Base-by-base conservation (phyloP, 176 grass and related monocot species). In the Musa troglodytarum region DNA sequence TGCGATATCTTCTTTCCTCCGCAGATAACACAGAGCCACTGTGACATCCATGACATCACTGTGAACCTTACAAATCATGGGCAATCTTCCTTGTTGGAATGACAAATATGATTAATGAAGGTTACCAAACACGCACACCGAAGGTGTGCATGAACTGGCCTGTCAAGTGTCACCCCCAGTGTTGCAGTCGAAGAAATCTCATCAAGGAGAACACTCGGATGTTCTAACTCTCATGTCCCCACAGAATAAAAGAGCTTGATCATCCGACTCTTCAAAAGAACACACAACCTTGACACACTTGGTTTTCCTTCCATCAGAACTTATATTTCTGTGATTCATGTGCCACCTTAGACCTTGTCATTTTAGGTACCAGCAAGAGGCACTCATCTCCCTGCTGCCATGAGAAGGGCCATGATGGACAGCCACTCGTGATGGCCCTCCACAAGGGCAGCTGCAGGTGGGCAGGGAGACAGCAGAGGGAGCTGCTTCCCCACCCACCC, bases 301-400 rank as follows among this genome's bases (percentile, higher is more conserved):
- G 34, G 34, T 43, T 43, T 43, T 6, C 34, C 34, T 43, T n/a
- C 9, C n/a, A 8, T 22, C 61, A 9, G 2, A 63, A 26, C 24
- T 25, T 3, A 5, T 28, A 28, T 0, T 19, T 26, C 17, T 24
- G 12, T 15, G 26, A 28, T 29, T 67, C 13, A 16, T n/a, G 58
- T 62, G 58, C 22, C 58, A 21, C 58, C 58, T 62, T 25, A 26
- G 2, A 13, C 24, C 11, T 11, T 69, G 29, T 14, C 34, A 20
- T 50, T 69, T 69, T 69, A 50, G 67, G 34, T 43, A 69, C 24
- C 66, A 69, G 50, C 28, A n/a, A 17, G 68, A 19, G 68, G 63
- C 63, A 65, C 10, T 25, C 8, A 9, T 65, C 21, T 61, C 23
- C 22, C 63, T 65, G 63, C 63, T 20, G 34, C 20, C 8, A 26